These are phyloP conservation scores for Aspergillus uvarum DNA, from an alignment of 2,329 filamentous ascomycete genomes.

Conservation along the genomic window DNA sequence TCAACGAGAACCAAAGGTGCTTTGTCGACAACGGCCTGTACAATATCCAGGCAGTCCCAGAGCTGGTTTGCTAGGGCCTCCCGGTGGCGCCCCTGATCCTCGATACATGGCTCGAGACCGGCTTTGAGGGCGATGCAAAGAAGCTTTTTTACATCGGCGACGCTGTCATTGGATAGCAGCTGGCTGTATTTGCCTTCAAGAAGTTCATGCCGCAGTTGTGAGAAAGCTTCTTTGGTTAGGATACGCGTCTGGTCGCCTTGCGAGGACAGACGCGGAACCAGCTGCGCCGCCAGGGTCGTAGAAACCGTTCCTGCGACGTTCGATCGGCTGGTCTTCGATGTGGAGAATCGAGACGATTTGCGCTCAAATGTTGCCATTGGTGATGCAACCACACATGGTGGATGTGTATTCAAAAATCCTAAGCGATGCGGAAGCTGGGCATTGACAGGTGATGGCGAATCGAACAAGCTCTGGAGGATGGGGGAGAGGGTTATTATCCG, in stretches of 20 bases:
- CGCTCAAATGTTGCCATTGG: constrained; percentile 2
- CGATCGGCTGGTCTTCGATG: constrained; percentile 5
- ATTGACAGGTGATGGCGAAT: background rate
- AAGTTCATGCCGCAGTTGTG: constrained; percentile 68
- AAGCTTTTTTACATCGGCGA: constrained; percentile 78
- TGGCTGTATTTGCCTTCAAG: constrained; percentile 48
- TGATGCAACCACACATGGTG: background rate
- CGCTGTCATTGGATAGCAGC: constrained; percentile 60
- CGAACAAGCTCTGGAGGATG: background rate
- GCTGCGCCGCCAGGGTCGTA: constrained; percentile 83
- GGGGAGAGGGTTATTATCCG: no score
- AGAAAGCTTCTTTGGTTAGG: constrained; percentile 71
- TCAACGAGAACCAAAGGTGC: constrained; percentile 67
- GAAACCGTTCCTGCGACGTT: constrained; percentile 48
- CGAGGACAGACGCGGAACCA: constrained; percentile 76
- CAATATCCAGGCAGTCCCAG: constrained; percentile 72
- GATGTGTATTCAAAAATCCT: background rate
- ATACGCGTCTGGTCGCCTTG: constrained; percentile 61
- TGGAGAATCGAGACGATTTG: background rate
- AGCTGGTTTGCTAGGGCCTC: constrained; percentile 39
- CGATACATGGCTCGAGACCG: constrained; percentile 59
- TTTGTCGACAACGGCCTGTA: constrained; percentile 72
- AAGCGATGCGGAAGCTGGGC: background rate
- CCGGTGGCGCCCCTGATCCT: constrained; percentile 64
- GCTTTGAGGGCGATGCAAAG: constrained; percentile 81